A percentile compares a stretch with the other conserved stretches of the same genome.
Conservation (phyloP, 2,329 filamentous ascomycete genomes). For the Penicillium rolfsii region DNA sequence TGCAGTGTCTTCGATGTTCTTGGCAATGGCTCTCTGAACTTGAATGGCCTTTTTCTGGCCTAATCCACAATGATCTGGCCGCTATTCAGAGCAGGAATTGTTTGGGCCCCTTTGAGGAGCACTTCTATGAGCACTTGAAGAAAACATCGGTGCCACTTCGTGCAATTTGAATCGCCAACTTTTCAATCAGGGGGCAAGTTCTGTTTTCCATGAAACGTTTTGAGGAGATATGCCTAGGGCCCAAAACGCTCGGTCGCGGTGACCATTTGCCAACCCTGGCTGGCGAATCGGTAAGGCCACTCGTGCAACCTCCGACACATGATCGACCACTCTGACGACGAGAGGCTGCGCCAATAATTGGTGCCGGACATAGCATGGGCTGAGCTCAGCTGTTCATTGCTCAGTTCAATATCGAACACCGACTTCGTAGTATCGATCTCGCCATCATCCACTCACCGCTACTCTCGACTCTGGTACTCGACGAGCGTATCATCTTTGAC, state of each 20-base stretch:
- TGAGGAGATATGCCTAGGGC: background rate
- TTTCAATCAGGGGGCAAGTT: background rate
- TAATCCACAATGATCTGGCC: background rate
- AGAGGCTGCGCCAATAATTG: background rate
- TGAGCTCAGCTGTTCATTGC: background rate
- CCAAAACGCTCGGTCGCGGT: background rate
- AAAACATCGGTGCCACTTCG: background rate
- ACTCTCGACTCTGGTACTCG: slow-evolving; percentile 68
- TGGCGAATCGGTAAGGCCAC: background rate
- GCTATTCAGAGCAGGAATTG: background rate
- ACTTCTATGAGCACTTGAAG: background rate
- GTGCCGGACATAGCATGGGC: slow-evolving; percentile 1
- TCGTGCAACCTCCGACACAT: background rate
- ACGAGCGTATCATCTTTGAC: slow-evolving; percentile 60
- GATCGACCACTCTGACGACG: slow-evolving; percentile 1
- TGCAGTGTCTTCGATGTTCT: slow-evolving; percentile 35
- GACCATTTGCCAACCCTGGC: background rate
- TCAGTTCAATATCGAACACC: background rate
- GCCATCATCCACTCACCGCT: slow-evolving; percentile 77
- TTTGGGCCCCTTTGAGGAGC: slow-evolving; percentile 74
- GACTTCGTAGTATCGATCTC: slow-evolving; percentile 54
- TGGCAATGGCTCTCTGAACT: slow-evolving; percentile 20
- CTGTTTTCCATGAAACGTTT: background rate
- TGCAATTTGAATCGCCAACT: background rate
- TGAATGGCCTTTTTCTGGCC: slow-evolving; percentile 49